Percentiles rank a stretch among this genome's conserved stretches.
phyloP scores from a whole-genome alignment of 495 filamentous ascomycete species.

The Penicillium ochrochloron region DNA sequence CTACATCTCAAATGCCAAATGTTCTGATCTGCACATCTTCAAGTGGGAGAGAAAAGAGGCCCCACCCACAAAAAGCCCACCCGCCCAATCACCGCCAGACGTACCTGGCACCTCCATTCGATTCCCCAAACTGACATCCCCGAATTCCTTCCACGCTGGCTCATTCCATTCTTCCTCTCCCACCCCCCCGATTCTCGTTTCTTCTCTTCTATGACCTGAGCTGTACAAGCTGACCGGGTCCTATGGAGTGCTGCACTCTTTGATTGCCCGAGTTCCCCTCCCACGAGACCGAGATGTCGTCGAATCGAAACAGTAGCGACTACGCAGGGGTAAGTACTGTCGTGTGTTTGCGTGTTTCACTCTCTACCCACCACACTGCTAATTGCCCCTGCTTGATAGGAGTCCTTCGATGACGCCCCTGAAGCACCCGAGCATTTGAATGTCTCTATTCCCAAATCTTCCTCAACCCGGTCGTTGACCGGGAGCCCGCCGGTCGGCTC shows the following conservation, averaged over 20 bases:
- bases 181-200: constrained; percentile 16
- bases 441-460: constrained; percentile 41
- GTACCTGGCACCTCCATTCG: constrained; percentile 31
- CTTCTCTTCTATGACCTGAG: constrained; percentile 19
- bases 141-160: constrained; percentile 30
- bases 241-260: constrained; percentile 28
- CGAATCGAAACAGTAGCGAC: constrained; percentile 50
- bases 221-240: constrained; percentile 20
- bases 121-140: constrained; percentile 30
- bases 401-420: constrained; percentile 77
- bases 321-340: constrained; percentile 53
- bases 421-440: constrained; percentile 53
- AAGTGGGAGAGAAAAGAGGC: constrained; percentile 2
- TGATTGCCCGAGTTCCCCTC: constrained; percentile 24
- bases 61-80: constrained; percentile 13
- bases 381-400: constrained; percentile 47
- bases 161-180: constrained; percentile 16
- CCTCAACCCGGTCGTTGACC: constrained; percentile 53
- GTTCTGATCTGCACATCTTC: too few relatives aligned
- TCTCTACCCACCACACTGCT: constrained; percentile 22
- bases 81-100: constrained; percentile 28
- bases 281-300: constrained; percentile 39
- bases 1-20: constrained; percentile 1
- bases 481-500: constrained; percentile 51
- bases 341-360: constrained; percentile 12